A percentile compares a stretch with the other conserved stretches of the same genome.
phyloP scores from a whole-genome alignment of 2,329 filamentous ascomycete species.

The Fusarium udum region DNA sequence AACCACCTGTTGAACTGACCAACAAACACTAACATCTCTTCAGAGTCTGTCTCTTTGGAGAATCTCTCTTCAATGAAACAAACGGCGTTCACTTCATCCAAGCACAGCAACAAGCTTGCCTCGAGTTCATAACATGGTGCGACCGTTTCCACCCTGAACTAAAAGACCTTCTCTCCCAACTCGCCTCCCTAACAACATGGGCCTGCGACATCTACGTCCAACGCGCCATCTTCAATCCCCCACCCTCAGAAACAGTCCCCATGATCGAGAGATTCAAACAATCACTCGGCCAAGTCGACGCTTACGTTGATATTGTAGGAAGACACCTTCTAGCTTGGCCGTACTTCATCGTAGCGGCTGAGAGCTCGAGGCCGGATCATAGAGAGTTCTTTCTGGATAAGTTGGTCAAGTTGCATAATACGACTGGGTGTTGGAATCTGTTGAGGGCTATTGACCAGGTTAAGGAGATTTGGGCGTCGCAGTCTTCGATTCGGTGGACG shows the following conservation, averaged over 20 bases:
- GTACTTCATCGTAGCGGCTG: conserved; percentile 36
- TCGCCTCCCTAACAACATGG: conserved; percentile 28
- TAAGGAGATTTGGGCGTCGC: conserved; percentile 37
- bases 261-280: conserved; percentile 33
- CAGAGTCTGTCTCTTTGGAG: conserved; percentile 31
- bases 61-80: conserved; percentile 32
- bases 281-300: conserved; percentile 25
- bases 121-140: conserved; percentile 37
- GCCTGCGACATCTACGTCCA: conserved; percentile 38
- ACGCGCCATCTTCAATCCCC: conserved; percentile 31
- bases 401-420: conserved; percentile 23
- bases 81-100: conserved; percentile 37
- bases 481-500: conserved; percentile 36
- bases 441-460: conserved; percentile 38
- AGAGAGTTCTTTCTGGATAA: conserved; percentile 36
- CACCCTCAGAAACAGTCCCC: conserved; percentile 15
- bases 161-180: conserved; percentile 20
- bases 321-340: conserved; percentile 35
- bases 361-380: conserved; percentile 32
- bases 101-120: conserved; percentile 29
- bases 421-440: conserved; percentile 35
- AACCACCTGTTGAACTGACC: rapidly evolving
- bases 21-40: neutral
- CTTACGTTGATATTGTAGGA: conserved; percentile 31
- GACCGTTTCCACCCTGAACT: conserved; percentile 35